These are phyloP conservation scores for Rhynchospora pubera DNA, from an alignment of 176 grass and related monocot species.

Conservation along the genomic window DNA sequence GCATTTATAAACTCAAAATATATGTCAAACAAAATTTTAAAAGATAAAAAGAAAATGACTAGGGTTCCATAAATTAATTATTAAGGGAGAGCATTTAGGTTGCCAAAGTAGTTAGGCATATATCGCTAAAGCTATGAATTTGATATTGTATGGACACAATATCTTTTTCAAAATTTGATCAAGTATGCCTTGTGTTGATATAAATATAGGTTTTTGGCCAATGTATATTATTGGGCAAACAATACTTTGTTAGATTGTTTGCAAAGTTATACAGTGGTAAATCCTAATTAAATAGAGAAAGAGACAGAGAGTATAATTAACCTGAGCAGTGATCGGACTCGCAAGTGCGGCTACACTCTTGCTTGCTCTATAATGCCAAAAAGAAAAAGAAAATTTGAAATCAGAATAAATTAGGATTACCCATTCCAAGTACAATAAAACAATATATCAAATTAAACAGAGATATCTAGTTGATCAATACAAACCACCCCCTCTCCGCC, in stretches of 20 bases:
- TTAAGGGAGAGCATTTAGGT: background rate
- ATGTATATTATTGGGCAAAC: background rate
- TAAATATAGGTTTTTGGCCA: background rate
- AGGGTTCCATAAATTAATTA: background rate
- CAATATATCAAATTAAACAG: background rate
- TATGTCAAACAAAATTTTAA: too few relatives aligned
- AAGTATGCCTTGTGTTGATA: background rate
- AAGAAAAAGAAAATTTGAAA: background rate
- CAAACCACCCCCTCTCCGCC: constrained; percentile 34
- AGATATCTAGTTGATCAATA: background rate
- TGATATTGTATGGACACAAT: background rate
- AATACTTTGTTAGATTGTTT: background rate
- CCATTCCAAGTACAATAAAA: background rate
- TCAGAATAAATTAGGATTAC: background rate
- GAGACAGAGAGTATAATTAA: constrained; percentile 7
- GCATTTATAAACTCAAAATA: too few relatives aligned
- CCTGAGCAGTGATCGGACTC: constrained; percentile 83
- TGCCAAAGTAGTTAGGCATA: background rate
- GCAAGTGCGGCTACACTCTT: constrained; percentile 79
- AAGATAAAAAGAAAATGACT: too few relatives aligned
- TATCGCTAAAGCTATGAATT: background rate
- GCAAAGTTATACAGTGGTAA: background rate
- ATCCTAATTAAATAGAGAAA: background rate
- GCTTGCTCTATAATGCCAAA: constrained; percentile 43
- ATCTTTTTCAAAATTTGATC: background rate